Evolutionary conservation across 1,139 yeast genomes (phyloP).

Genomic region (Magnusiomyces magnusii): DNA sequence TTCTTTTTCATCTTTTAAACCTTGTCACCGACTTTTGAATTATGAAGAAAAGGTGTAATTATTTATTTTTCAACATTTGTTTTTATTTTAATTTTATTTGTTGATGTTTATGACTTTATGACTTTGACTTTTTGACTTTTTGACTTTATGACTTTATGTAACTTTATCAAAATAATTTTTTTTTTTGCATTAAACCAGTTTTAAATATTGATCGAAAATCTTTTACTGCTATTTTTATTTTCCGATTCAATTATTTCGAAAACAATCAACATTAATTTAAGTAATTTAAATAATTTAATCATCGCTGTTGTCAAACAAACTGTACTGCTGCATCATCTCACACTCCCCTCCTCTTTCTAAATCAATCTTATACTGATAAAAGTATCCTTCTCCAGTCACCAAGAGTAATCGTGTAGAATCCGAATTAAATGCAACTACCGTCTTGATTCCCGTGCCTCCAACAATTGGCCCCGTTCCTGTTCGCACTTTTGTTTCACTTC

Average conservation of each 20-base stretch:
- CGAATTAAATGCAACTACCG: constrained; percentile 40
- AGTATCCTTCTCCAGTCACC: constrained; percentile 79
- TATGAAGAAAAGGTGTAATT: not conserved
- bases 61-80: too few relatives aligned
- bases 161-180: too few relatives aligned
- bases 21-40: not conserved
- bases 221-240: not conserved
- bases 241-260: too few relatives aligned
- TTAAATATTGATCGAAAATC: too few relatives aligned
- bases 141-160: too few relatives aligned
- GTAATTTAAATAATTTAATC: too few relatives aligned
- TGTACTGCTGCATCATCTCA: constrained; percentile 62
- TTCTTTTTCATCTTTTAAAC: too few relatives aligned
- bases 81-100: too few relatives aligned
- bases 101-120: not conserved
- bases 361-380: constrained; percentile 79
- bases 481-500: constrained; percentile 1
- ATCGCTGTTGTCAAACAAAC: constrained; percentile 28
- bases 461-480: too few relatives aligned
- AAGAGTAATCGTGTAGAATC: constrained; percentile 62
- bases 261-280: too few relatives aligned
- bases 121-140: too few relatives aligned
- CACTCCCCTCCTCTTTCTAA: constrained; percentile 94
- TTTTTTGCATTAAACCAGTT: too few relatives aligned
- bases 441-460: constrained; percentile 23